Evolutionary conservation across 495 filamentous ascomycete genomes (phyloP).

Genomic region (Pseudotulostoma volvatum): DNA sequence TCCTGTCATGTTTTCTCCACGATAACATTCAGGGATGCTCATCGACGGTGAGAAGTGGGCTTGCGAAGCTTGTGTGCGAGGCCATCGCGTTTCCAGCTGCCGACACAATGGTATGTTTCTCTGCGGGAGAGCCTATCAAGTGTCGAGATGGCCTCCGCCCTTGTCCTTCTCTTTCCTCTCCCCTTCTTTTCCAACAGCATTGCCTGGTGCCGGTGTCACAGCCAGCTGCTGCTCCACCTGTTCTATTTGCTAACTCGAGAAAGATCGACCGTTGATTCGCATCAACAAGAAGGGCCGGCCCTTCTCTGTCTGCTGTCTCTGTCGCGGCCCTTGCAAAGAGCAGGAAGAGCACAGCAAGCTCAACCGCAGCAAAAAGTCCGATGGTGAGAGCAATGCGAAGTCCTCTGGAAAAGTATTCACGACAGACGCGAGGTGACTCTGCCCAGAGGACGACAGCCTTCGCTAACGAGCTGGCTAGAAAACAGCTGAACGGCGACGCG

Average conservation of each 20-base stretch:
- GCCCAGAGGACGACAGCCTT: neutral
- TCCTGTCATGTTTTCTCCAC: slow-evolving; percentile 7
- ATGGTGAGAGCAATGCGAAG: slow-evolving; percentile 8
- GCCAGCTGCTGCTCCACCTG: too few relatives aligned
- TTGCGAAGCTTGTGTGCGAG: slow-evolving; percentile 85
- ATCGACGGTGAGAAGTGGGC: slow-evolving; percentile 81
- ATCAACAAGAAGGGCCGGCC: slow-evolving; percentile 97
- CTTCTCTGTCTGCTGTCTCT: slow-evolving; percentile 91
- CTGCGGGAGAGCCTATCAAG: neutral
- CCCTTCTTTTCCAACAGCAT: slow-evolving; percentile 6
- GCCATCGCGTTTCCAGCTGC: slow-evolving; percentile 58
- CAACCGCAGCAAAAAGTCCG: slow-evolving; percentile 49
- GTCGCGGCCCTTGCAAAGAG: slow-evolving; percentile 77
- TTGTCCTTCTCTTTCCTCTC: slow-evolving; percentile 14
- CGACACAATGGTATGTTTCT: slow-evolving; percentile 30
- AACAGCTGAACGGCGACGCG: slow-evolving; percentile 3
- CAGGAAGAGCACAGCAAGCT: slow-evolving; percentile 83
- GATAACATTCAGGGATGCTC: slow-evolving; percentile 41
- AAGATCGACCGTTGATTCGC: slow-evolving; percentile 80
- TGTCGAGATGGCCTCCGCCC: slow-evolving; percentile 3
- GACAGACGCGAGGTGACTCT: slow-evolving; percentile 4
- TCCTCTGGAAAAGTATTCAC: slow-evolving; percentile 8
- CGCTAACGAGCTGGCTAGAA: slow-evolving; percentile 5
- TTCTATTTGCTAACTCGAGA: slow-evolving; percentile 15
- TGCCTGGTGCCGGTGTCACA: too few relatives aligned